Evolutionary conservation across 495 filamentous ascomycete genomes (phyloP).

Genomic region (Letharia columbiana): DNA sequence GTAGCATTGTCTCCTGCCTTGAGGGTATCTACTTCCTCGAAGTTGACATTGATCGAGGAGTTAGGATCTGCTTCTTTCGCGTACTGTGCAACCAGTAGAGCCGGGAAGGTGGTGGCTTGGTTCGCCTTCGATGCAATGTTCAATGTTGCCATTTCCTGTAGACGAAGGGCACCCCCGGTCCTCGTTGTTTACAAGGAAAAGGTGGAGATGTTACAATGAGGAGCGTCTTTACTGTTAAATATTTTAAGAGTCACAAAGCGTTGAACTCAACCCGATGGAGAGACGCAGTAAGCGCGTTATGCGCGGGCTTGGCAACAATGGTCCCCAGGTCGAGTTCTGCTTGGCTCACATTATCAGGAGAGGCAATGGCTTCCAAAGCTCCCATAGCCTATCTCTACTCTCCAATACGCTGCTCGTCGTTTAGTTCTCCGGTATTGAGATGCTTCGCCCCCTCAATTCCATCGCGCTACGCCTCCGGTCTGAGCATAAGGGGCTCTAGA

Average conservation of each 20-base stretch:
- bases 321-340: background rate
- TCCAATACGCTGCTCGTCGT: background rate
- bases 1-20: constrained; percentile 37
- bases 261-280: background rate
- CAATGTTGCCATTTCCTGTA: constrained; percentile 27
- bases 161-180: background rate
- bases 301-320: background rate
- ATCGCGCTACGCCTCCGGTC: constrained; percentile 26
- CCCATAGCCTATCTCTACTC: background rate
- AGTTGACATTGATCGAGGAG: constrained; percentile 39
- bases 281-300: constrained; percentile 1
- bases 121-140: constrained; percentile 55
- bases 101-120: constrained; percentile 44
- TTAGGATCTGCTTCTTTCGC: constrained; percentile 41
- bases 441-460: constrained; percentile 5
- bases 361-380: constrained; percentile 6
- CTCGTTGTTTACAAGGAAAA: background rate
- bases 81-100: constrained; percentile 42
- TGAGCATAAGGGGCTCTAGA: constrained; percentile 31
- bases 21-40: constrained; percentile 41
- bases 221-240: background rate
- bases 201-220: background rate
- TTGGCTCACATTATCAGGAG: background rate
- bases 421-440: background rate
- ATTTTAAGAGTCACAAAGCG: background rate